phyloP scores from a whole-genome alignment of 129 eudicot species.

The Calendula officinalis region DNA sequence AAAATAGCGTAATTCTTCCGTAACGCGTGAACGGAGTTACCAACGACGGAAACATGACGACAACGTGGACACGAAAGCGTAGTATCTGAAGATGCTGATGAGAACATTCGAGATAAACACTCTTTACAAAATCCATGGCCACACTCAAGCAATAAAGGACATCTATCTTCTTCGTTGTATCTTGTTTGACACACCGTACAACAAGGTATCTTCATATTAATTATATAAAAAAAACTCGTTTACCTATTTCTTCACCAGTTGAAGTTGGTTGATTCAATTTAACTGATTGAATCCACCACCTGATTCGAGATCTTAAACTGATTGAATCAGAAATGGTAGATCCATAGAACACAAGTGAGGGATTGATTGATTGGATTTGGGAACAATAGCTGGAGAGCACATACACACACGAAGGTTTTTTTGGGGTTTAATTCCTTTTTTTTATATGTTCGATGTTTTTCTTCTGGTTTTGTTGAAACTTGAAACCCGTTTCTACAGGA shows the following conservation, averaged over 20 bases:
- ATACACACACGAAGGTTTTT: slow-evolving; percentile 11
- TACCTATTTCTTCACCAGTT: too few relatives aligned
- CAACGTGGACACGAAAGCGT: slow-evolving; percentile 84
- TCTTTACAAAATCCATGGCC: slow-evolving; percentile 93
- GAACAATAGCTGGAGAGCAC: slow-evolving; percentile 38
- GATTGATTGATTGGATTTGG: slow-evolving; percentile 30
- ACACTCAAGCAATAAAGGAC: slow-evolving; percentile 82
- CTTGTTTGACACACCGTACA: slow-evolving; percentile 81
- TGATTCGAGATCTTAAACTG: slow-evolving; percentile 23
- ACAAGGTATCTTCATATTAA: slow-evolving; percentile 69
- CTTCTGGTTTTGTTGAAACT: slow-evolving; percentile 29
- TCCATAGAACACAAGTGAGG: slow-evolving; percentile 27
- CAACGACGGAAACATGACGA: slow-evolving; percentile 84
- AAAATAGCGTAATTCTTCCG: slow-evolving; percentile 80
- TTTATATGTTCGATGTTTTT: slow-evolving; percentile 9
- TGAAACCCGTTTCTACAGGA: slow-evolving; percentile 9
- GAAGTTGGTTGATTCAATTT: too few relatives aligned
- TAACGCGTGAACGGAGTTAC: slow-evolving; percentile 78
- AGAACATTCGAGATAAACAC: slow-evolving; percentile 67
- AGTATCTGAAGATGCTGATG: slow-evolving; percentile 55
- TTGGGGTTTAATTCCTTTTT: slow-evolving; percentile 16
- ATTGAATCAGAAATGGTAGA: slow-evolving; percentile 30
- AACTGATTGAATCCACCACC: background rate
- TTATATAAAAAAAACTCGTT: too few relatives aligned
- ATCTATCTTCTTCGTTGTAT: slow-evolving; percentile 79